Evolutionary conservation across 2,329 filamentous ascomycete species (phyloP).

Genomic region (Diaporthe amygdali): DNA sequence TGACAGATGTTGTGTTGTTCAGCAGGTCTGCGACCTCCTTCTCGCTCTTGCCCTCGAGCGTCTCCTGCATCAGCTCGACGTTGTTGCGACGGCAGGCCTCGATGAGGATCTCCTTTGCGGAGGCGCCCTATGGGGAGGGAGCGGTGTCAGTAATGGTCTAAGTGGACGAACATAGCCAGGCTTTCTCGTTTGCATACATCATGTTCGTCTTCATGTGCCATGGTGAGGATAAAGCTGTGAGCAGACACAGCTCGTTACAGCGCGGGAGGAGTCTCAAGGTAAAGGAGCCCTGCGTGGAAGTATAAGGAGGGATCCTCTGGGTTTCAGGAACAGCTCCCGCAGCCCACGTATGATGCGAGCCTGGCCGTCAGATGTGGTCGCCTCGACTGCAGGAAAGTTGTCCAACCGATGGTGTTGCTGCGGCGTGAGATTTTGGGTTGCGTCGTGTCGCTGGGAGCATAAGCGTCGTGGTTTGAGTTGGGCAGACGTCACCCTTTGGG

Average conservation of each 20-base stretch:
- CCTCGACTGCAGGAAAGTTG: background rate
- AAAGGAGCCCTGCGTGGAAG: background rate
- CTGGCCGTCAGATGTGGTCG: slow-evolving; percentile 8
- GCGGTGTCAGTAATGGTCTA: slow-evolving; percentile 29
- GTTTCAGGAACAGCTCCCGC: slow-evolving; percentile 13
- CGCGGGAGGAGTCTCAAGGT: background rate
- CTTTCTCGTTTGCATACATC: slow-evolving; percentile 29
- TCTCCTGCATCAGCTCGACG: slow-evolving; percentile 78
- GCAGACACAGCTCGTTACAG: background rate
- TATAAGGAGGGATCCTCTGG: background rate
- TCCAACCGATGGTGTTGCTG: background rate
- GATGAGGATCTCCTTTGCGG: slow-evolving; percentile 82
- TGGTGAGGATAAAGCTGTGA: background rate
- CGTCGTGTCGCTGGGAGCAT: background rate
- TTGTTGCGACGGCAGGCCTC: slow-evolving; percentile 96
- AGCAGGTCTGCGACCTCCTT: slow-evolving; percentile 76
- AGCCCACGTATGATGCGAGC: background rate
- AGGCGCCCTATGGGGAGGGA: slow-evolving; percentile 70
- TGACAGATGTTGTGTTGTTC: slow-evolving; percentile 82
- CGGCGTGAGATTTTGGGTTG: background rate
- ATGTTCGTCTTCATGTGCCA: slow-evolving; percentile 34
- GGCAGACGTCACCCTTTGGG: slow-evolving; percentile 6
- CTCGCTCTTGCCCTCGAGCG: slow-evolving; percentile 67
- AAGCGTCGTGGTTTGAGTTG: background rate
- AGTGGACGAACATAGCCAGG: background rate